Evolutionary conservation across 805 yeast genomes (phyloP), one percentile per base, ranked within the genome.

Genomic region (Ogataea degrootiae): DNA sequence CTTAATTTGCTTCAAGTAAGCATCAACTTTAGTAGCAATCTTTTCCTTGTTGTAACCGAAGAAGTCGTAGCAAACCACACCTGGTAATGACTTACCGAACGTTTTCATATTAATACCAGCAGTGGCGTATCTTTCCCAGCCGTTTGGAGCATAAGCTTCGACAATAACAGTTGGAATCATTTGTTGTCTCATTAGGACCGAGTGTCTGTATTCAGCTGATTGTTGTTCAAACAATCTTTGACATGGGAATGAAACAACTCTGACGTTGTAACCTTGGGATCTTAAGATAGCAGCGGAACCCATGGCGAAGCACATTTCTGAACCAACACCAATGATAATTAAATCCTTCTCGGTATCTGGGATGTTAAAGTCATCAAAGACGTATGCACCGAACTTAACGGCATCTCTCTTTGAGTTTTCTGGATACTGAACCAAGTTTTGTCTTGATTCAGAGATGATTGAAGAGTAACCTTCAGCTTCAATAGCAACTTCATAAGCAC

Each of bases 1-100:
- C 22, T 47, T 34, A 37, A 46, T 37, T 12, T 45, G 17, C 7
- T 44, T 35, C 37, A 54, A 54, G 51, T 68, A 71, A 2, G 46
- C 36, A 37, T 53, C 55, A n/a, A 68, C 62, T 47, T 64, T 65
- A 11, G 45, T 48, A 59, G 94, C 92, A 68, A 94, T 77, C 55
- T 95, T 96, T 68, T 87, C 96, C 53, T 90, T 84, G 46, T 94
- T 88, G 78, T 91, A 94, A 54, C 80, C 96, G 59, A 92, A 87
- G 73, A 66, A 74, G 70, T 87, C 79, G 83, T 83, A 94, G 51
- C 90, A 80, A 54, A 85, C 87, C 47, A 73, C 71, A 65, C 85
- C 92, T 67, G 89, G 87, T 68, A 96, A 97, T 49, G 97, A 90
- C 55, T 91, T 94, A 78, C 99, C 99, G 68, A 94, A 94, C 73